These are phyloP conservation scores for Ensete glaucum DNA, from an alignment of 176 grass and related monocot species.

Conservation along the genomic window DNA sequence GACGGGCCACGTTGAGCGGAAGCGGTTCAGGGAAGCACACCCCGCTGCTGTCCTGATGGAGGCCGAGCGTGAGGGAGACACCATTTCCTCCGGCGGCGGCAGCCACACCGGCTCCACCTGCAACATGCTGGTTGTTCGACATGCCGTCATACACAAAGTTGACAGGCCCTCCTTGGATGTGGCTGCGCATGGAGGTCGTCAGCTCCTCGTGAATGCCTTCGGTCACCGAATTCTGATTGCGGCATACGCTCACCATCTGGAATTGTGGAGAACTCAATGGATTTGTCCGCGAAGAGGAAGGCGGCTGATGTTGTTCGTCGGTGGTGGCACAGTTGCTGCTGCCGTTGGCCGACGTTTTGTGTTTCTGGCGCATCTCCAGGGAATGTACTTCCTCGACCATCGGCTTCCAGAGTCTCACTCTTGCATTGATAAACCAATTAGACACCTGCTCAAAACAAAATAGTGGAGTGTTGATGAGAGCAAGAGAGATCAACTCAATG, in stretches of 20 bases:
- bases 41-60: constrained; percentile 74
- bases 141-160: constrained; percentile 44
- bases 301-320: constrained; percentile 29
- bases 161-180: constrained; percentile 31
- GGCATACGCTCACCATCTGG: constrained; percentile 36
- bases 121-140: constrained; percentile 32
- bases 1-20: constrained; percentile 52
- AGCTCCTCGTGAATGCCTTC: constrained; percentile 48
- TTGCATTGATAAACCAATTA: constrained; percentile 99
- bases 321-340: not conserved
- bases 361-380: constrained; percentile 68
- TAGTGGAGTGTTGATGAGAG: not conserved
- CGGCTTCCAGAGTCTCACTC: constrained; percentile 94
- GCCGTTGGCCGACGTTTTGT: constrained; percentile 36
- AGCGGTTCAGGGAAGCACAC: constrained; percentile 49
- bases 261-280: constrained; percentile 33
- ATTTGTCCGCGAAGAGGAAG: constrained; percentile 34
- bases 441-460: constrained; percentile 45
- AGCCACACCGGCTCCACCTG: not conserved
- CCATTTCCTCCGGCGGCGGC: constrained; percentile 5
- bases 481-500: not conserved
- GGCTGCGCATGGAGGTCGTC: constrained; percentile 42
- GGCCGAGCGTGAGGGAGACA: constrained; percentile 83
- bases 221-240: constrained; percentile 30
- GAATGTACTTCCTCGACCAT: constrained; percentile 99